Percentiles rank a stretch among this genome's conserved stretches.
Evolutionary conservation across 2,329 filamentous ascomycete genomes (phyloP).

Genomic region (Fusarium anthophilum): DNA sequence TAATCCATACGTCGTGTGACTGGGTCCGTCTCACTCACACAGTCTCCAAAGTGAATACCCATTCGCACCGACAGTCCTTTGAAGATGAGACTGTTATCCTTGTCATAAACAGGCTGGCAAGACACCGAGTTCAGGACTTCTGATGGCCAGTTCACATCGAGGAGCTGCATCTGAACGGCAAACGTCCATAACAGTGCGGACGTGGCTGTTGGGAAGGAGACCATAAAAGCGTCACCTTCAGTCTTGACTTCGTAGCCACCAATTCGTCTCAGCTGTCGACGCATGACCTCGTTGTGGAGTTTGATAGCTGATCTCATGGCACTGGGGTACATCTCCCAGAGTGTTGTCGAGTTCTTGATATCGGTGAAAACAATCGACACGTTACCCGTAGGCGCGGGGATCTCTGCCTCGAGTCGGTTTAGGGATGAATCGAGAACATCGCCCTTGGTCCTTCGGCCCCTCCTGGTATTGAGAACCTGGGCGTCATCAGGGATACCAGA

Average conservation of each 20-base stretch:
- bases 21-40: slow-evolving; percentile 94
- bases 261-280: slow-evolving; percentile 89
- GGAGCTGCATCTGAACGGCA: slow-evolving; percentile 85
- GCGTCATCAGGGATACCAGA: slow-evolving; percentile 77
- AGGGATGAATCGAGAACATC: slow-evolving; percentile 86
- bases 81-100: slow-evolving; percentile 90
- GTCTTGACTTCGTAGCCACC: slow-evolving; percentile 99
- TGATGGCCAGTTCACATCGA: slow-evolving; percentile 91
- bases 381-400: slow-evolving; percentile 89
- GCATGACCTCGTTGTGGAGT: slow-evolving; percentile 97
- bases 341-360: slow-evolving; percentile 96
- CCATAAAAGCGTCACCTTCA: slow-evolving; percentile 99
- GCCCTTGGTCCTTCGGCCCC: slow-evolving; percentile 70
- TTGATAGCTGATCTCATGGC: slow-evolving; percentile 98
- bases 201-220: slow-evolving; percentile 95
- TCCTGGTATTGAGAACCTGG: slow-evolving; percentile 69
- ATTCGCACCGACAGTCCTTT: slow-evolving; percentile 94
- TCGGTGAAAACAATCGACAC: slow-evolving; percentile 97
- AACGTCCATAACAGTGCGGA: slow-evolving; percentile 97
- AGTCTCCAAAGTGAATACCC: slow-evolving; percentile 96
- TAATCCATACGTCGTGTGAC: slow-evolving; percentile 99
- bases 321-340: slow-evolving; percentile 95
- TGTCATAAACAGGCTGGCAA: slow-evolving; percentile 83
- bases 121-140: slow-evolving; percentile 90
- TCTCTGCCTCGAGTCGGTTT: slow-evolving; percentile 86